Evolutionary conservation across 164 flowering plant species (phyloP).

Genomic region (Aristolochia californica): DNA sequence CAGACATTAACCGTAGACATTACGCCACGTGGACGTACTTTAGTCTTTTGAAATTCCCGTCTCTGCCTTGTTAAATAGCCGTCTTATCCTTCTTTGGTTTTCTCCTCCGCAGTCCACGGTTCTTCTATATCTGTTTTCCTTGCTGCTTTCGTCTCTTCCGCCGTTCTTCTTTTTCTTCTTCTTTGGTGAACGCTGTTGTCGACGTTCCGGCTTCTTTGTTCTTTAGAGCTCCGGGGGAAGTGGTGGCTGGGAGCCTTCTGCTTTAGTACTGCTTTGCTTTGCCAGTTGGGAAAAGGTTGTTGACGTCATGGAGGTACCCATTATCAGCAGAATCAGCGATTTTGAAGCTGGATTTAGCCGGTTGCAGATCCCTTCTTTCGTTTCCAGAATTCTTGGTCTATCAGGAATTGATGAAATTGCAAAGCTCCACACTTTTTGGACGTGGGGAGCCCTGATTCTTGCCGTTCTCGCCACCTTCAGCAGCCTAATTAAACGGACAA

Average conservation of each 20-base stretch:
- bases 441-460: constrained; percentile 41
- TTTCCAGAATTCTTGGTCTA: constrained; percentile 25
- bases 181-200: not conserved
- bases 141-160: not conserved
- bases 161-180: not conserved
- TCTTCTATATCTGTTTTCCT: not conserved
- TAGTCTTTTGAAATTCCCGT: not conserved
- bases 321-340: constrained; percentile 35
- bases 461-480: constrained; percentile 39
- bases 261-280: not conserved
- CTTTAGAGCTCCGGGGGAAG: too few relatives aligned
- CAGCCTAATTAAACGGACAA: constrained; percentile 15
- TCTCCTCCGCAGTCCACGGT: not conserved
- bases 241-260: not conserved
- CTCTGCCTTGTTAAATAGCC: not conserved
- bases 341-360: constrained; percentile 38
- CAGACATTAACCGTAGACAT: not conserved
- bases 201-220: too few relatives aligned
- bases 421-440: constrained; percentile 28
- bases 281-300: not conserved
- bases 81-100: not conserved
- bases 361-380: constrained; percentile 31
- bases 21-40: not conserved
- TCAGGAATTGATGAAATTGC: constrained; percentile 15
- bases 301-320: constrained; percentile 43